Evolutionary conservation across 352 stramenopile species (phyloP), one percentile per base, ranked within the genome.

Genomic region (Globisporangium perplexum): DNA sequence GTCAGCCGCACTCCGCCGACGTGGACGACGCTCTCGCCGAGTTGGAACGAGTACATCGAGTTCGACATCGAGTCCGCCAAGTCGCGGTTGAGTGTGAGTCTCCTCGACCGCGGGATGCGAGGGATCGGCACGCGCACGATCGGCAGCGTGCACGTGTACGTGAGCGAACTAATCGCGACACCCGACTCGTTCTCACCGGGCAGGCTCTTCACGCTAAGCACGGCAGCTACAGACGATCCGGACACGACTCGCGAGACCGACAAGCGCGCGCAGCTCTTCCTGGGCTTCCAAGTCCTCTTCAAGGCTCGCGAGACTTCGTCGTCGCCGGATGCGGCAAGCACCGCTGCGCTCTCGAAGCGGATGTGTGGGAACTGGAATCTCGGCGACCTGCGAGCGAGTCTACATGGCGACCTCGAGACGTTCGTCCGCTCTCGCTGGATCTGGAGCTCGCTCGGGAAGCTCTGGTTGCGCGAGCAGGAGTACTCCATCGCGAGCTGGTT

Each of bases 1-100:
- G 18, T 49, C 20, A 82, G 56, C 12, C 58, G 70, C 24, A 66
- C 65, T 0, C 26, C 66, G 24, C 72, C 78, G 10, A 76, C 57
- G 1, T 89, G 78, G 76, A 82, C 64, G 36, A 83, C 78, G 55
- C 54, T 87, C 23, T 70, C 74, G 18, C 78, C 78, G 15, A 62
- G 55, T n/a, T 89, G 78, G 78, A 65, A 77, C 50, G 76, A 89
- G 65, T 68, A 69, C 23, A 49, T 89, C 2, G 76, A 89, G 23
- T 59, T 85, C n/a, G 62, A 73, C 17, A 55, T 77, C 26, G 54
- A 58, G 10, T 85, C 74, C 2, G 23, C 61, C 1, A 70, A 69
- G 20, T 57, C 74, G 1, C 70, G 62, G 4, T 35, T 87, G 30
- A 63, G 59, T 7, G 59, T 89, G 35, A 72, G 47, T 36, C 47